Base-by-base conservation (phyloP, 345 rosid species). In the Hibiscus trionum region DNA sequence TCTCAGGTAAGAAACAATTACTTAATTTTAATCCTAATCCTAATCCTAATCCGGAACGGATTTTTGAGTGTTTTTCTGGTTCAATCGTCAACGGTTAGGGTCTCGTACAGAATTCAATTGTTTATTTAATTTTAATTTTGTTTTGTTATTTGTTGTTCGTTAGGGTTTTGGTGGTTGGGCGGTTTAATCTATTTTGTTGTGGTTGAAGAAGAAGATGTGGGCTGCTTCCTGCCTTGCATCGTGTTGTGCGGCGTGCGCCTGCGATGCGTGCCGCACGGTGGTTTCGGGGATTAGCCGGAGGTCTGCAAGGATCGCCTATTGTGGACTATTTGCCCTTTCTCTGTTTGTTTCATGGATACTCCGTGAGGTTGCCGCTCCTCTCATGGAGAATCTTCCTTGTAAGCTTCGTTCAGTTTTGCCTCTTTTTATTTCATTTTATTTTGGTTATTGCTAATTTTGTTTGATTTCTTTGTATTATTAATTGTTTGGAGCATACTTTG, bases 211-310 rank as follows among this genome's bases (percentile, higher is more conserved):
- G 44, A 86, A 77, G 78, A 96, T 93, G 99, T 96, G 90, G 90
- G 98, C 99, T 37, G 99, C 99, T 46, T 87, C 99, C 73, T 96
- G 99, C 85, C 93, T 96, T 4, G 99, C 99, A 63, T 91, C 98
- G 58, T 93, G 99, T 77, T 93, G 98, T 72, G 99, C 98, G 7
- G 90, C 96, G 2, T 96, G 99, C 72, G 99, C 99, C 9, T 96
- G 99, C 72, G 91, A 93, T 65, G 98, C 99, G 1, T 93, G 98
- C 64, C 88, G 96, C 55, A 83, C 96, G 0, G 99, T 85, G 65
- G 97, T 93, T 52, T 91, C 96, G 2, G 87, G 97, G 10, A 91
- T 96, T 58, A 93, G 99, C 91, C 75, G 99, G 76, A 86, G 85
- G 57, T 96, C 99, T 4, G 99, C 98, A 12, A 88, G 99, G 79